Percentiles rank a stretch among this genome's conserved stretches.
phyloP scores from a whole-genome alignment of 805 yeast genomes.

The Tetrapisispora fleetii region DNA sequence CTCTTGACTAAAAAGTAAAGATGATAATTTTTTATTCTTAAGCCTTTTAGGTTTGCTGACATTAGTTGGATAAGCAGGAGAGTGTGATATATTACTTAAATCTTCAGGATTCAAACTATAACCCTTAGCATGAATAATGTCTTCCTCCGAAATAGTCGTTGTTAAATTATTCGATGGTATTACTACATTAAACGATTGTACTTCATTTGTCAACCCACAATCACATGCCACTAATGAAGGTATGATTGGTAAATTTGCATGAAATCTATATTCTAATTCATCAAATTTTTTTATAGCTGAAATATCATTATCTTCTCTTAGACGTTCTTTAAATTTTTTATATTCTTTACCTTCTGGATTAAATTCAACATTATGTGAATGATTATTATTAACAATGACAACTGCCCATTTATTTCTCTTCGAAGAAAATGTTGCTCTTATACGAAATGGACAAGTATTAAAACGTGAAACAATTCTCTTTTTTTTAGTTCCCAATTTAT shows the following conservation, averaged over 20 bases:
- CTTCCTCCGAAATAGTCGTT: not conserved
- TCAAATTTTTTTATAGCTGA: conserved; percentile 29
- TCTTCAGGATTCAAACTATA: not conserved
- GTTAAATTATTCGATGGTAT: conserved; percentile 15
- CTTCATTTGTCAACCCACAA: conserved; percentile 31
- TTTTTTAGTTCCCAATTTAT: conserved; percentile 10
- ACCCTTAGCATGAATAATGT: not conserved
- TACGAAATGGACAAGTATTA: conserved; percentile 51
- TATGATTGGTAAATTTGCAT: conserved; percentile 25
- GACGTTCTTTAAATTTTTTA: conserved; percentile 25
- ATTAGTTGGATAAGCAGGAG: not conserved
- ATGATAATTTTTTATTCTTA: conserved; percentile 5
- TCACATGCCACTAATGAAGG: conserved; percentile 28
- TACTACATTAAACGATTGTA: conserved; percentile 27
- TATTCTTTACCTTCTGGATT: conserved; percentile 29
- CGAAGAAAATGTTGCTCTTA: conserved; percentile 51
- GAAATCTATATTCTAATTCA: conserved; percentile 28
- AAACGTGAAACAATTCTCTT: conserved; percentile 27
- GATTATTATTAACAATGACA: conserved; percentile 49
- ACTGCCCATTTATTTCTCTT: conserved; percentile 47
- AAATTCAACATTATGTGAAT: conserved; percentile 41
- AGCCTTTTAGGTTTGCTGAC: conserved; percentile 10
- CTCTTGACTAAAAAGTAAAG: conserved; percentile 5
- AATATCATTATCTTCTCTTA: conserved; percentile 22
- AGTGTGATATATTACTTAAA: not conserved